Percentiles rank a stretch among this genome's conserved stretches.
These are phyloP conservation scores for Chlorociboria aeruginascens DNA, from an alignment of 495 filamentous ascomycete genomes.

Conservation along the genomic window DNA sequence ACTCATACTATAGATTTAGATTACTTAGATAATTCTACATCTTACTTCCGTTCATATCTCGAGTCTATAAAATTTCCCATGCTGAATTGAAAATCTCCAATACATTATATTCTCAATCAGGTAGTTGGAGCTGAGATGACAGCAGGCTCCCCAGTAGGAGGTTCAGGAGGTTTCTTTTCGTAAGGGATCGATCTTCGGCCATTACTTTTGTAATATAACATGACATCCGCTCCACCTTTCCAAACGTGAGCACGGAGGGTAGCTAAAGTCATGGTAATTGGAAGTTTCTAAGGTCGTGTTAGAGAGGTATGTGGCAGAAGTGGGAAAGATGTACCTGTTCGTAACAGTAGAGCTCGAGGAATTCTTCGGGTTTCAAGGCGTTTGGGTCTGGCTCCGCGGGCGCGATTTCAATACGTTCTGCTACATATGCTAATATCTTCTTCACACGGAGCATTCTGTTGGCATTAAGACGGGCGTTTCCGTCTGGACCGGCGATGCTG, in stretches of 20 bases:
- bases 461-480: slow-evolving; percentile 80
- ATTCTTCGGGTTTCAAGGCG: slow-evolving; percentile 72
- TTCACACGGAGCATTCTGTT: slow-evolving; percentile 93
- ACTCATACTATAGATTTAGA: no score
- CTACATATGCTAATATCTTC: slow-evolving; percentile 88
- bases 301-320: neutral
- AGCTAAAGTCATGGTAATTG: slow-evolving; percentile 72
- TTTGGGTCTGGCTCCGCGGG: slow-evolving; percentile 41
- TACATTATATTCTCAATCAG: neutral
- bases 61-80: no score
- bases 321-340: slow-evolving; percentile 53
- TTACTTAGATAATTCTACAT: no score
- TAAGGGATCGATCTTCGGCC: slow-evolving; percentile 44
- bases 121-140: slow-evolving; percentile 1
- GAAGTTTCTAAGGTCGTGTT: slow-evolving; percentile 27
- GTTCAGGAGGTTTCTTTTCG: slow-evolving; percentile 9
- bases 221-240: slow-evolving; percentile 82
- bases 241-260: slow-evolving; percentile 85
- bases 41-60: no score
- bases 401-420: slow-evolving; percentile 72
- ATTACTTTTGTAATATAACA: slow-evolving; percentile 84
- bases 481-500: slow-evolving; percentile 50
- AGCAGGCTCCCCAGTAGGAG: slow-evolving; percentile 1
- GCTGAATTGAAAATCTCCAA: neutral
- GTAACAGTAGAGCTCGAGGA: slow-evolving; percentile 88